Conservation (phyloP, 2,329 filamentous ascomycete species). For the Reticulascus tulasneorum region DNA sequence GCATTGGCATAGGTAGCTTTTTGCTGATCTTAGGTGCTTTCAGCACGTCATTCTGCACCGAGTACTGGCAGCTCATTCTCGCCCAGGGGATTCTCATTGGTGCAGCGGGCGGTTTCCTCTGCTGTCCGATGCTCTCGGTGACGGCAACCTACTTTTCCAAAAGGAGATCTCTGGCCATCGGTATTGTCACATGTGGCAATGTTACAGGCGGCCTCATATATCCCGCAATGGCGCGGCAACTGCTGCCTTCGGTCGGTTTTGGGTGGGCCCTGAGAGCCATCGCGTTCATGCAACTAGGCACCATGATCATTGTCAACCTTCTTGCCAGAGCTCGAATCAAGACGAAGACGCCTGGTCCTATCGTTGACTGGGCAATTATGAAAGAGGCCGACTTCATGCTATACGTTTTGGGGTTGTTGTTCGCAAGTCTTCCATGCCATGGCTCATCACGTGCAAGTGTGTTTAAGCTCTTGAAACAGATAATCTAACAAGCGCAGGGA, state of each 20-base stretch:
- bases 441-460: too few species aligned
- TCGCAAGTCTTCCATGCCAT: too few species aligned
- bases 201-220: slow-evolving; percentile 51
- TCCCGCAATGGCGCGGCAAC: slow-evolving; percentile 46
- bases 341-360: too few species aligned
- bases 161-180: slow-evolving; percentile 50
- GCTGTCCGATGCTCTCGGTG: slow-evolving; percentile 51
- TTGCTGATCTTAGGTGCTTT: slow-evolving; percentile 41
- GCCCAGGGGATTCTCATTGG: slow-evolving; percentile 49
- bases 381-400: too few species aligned
- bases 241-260: slow-evolving; percentile 52
- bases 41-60: slow-evolving; percentile 33
- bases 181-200: slow-evolving; percentile 52
- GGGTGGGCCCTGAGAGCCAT: slow-evolving; percentile 56
- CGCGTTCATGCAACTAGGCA: slow-evolving; percentile 65
- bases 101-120: slow-evolving; percentile 48
- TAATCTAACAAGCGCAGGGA: too few species aligned
- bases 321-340: too few species aligned
- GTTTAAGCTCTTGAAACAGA: too few species aligned
- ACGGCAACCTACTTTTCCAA: slow-evolving; percentile 56
- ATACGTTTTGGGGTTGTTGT: too few species aligned
- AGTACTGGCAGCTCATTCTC: slow-evolving; percentile 46
- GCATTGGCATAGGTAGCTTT: slow-evolving; percentile 30
- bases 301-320: slow-evolving; percentile 58
- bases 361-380: too few species aligned